Percentiles rank a stretch among this genome's conserved stretches.
Conservation (phyloP, 345 rosid species). For the Geranium brycei region DNA sequence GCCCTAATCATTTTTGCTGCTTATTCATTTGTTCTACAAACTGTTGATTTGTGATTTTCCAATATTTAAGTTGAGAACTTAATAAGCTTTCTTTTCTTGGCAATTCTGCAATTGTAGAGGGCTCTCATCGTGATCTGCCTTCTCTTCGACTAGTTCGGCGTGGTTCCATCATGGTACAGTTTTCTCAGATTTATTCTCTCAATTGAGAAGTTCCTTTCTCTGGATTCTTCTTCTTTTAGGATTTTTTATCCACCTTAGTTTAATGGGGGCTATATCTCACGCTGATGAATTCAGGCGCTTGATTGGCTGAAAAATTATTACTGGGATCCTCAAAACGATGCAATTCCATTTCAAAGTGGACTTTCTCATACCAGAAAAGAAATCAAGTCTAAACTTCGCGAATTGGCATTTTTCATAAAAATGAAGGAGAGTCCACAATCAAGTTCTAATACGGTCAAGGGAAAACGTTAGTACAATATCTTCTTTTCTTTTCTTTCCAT, state of each 20-base stretch:
- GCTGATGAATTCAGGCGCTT: slow-evolving; percentile 41
- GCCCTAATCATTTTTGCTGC: background rate
- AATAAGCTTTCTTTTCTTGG: slow-evolving; percentile 1
- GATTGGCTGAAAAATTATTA: slow-evolving; percentile 71
- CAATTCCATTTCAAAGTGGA: slow-evolving; percentile 44
- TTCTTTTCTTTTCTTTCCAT: slow-evolving; percentile 4
- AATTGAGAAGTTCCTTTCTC: background rate
- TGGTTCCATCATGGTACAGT: slow-evolving; percentile 52
- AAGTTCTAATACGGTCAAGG: slow-evolving; percentile 27
- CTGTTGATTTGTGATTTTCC: slow-evolving; percentile 1
- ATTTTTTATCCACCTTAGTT: background rate
- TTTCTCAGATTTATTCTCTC: slow-evolving; percentile 1
- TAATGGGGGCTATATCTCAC: background rate
- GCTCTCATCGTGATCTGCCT: slow-evolving; percentile 81
- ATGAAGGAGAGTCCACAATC: slow-evolving; percentile 24
- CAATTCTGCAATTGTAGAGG: slow-evolving; percentile 38
- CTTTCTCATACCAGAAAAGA: slow-evolving; percentile 37
- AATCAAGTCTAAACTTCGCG: slow-evolving; percentile 47
- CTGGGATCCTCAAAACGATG: slow-evolving; percentile 68
- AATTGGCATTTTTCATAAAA: slow-evolving; percentile 41
- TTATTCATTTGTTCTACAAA: background rate
- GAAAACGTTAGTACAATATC: slow-evolving; percentile 28
- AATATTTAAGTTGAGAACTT: background rate
- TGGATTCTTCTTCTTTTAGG: background rate
- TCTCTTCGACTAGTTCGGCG: slow-evolving; percentile 62